Percentiles rank a stretch among this genome's conserved stretches.
Evolutionary conservation across 148 eudicot genomes (phyloP).

Genomic region (Amaranthus cruentus): DNA sequence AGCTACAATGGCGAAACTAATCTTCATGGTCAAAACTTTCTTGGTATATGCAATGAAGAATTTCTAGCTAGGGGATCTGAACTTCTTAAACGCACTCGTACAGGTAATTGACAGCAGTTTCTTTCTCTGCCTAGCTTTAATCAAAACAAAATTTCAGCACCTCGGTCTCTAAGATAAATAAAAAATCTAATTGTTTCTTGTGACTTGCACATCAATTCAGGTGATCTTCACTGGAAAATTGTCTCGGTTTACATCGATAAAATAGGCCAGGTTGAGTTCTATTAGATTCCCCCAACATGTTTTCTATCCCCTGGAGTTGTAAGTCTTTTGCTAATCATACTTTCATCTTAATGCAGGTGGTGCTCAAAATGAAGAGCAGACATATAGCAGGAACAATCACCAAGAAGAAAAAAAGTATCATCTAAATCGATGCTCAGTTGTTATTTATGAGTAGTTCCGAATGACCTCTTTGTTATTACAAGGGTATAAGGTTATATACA

Average conservation of each 20-base stretch:
- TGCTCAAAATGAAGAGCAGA: slow-evolving; percentile 88
- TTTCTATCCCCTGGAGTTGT: background rate
- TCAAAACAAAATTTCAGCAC: background rate
- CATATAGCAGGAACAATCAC: slow-evolving; percentile 63
- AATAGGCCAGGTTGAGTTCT: slow-evolving; percentile 46
- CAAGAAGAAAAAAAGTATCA: slow-evolving; percentile 78
- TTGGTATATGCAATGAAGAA: slow-evolving; percentile 58
- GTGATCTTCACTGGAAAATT: slow-evolving; percentile 89
- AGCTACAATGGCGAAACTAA: slow-evolving; percentile 30
- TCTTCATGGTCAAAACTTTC: slow-evolving; percentile 47
- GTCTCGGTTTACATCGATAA: slow-evolving; percentile 78
- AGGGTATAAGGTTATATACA: no score
- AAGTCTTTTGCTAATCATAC: background rate
- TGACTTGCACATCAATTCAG: slow-evolving; percentile 33
- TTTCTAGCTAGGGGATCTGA: slow-evolving; percentile 71
- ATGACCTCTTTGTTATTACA: no score
- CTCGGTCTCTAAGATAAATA: background rate
- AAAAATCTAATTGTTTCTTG: background rate
- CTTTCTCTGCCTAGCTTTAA: background rate
- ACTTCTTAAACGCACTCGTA: slow-evolving; percentile 88
- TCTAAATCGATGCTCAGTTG: background rate
- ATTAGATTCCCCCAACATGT: background rate
- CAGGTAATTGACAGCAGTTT: slow-evolving; percentile 31
- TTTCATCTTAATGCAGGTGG: slow-evolving; percentile 43
- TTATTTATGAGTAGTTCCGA: no score